A percentile compares a stretch with the other conserved stretches of the same genome.
Conservation (phyloP, 805 yeast genomes). For the Dipodascus albidus region DNA sequence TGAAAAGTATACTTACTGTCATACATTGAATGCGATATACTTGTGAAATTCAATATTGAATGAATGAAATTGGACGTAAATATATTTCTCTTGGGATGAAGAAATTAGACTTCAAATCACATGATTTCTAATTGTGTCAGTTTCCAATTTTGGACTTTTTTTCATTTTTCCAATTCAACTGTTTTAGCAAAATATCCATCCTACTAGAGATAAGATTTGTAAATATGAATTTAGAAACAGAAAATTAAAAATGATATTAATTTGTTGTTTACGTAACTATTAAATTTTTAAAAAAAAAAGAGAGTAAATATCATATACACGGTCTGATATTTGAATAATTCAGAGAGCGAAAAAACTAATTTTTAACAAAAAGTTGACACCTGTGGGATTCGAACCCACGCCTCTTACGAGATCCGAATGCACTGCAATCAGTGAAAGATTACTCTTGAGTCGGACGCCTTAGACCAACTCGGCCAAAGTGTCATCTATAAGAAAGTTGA, state of each 20-base stretch:
- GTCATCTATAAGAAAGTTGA: background rate
- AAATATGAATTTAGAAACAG: no score
- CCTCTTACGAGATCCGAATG: slow-evolving; percentile 2
- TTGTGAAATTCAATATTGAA: no score
- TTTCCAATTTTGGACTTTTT: background rate
- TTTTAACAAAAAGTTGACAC: background rate
- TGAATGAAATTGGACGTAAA: background rate
- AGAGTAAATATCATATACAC: no score
- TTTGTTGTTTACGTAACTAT: no score
- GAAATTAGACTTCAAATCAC: background rate
- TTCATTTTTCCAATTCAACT: no score
- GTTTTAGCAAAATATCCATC: background rate
- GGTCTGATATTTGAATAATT: background rate
- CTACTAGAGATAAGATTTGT: background rate
- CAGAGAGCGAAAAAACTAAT: background rate
- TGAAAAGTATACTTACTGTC: background rate
- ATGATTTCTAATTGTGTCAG: background rate
- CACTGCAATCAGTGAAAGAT: slow-evolving; percentile 2
- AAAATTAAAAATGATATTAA: no score
- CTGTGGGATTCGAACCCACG: slow-evolving; percentile 2
- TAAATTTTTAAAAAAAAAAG: no score
- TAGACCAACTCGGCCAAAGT: slow-evolving; percentile 1
- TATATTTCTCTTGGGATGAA: background rate
- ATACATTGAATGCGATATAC: background rate
- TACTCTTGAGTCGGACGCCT: slow-evolving; percentile 2